Percentiles rank a stretch among this genome's conserved stretches.
These are phyloP conservation scores for Fusarium proliferatum DNA, from an alignment of 2,329 filamentous ascomycete genomes.

Conservation along the genomic window DNA sequence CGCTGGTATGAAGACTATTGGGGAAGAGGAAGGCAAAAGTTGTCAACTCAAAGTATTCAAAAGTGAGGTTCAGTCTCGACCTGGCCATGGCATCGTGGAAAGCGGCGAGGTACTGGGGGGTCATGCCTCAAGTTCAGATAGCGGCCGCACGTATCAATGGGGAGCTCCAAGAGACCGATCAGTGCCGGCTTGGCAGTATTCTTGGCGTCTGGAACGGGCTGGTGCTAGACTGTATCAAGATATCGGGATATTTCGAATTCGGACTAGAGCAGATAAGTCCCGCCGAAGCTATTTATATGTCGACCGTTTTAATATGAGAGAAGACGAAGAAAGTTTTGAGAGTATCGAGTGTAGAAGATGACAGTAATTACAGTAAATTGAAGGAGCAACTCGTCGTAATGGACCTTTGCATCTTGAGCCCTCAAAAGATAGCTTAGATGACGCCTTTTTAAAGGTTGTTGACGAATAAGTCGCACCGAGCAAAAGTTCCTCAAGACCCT, in stretches of 20 bases:
- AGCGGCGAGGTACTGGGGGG: not conserved
- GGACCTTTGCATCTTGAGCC: rapidly evolving
- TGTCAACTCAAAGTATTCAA: not conserved
- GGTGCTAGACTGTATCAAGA: not conserved
- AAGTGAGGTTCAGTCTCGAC: not conserved
- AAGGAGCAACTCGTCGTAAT: rapidly evolving
- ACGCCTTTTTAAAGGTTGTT: conserved; percentile 8
- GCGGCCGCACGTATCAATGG: not conserved
- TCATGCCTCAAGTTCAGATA: not conserved
- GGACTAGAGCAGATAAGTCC: not conserved
- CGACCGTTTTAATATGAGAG: not conserved
- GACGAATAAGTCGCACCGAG: conserved; percentile 5
- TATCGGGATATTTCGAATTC: not conserved
- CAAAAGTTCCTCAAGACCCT: conserved; percentile 20
- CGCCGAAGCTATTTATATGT: not conserved
- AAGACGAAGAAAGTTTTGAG: too few species aligned
- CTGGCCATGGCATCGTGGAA: not conserved
- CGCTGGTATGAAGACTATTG: too few species aligned
- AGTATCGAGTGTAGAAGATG: too few species aligned
- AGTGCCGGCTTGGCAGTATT: not conserved
- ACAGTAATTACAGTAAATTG: not conserved
- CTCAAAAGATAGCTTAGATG: not conserved
- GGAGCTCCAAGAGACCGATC: not conserved
- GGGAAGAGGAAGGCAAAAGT: not conserved
- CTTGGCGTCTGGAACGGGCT: not conserved